Base-by-base conservation (phyloP, 208 protist species). In the Endotrypanum monterogeii region DNA sequence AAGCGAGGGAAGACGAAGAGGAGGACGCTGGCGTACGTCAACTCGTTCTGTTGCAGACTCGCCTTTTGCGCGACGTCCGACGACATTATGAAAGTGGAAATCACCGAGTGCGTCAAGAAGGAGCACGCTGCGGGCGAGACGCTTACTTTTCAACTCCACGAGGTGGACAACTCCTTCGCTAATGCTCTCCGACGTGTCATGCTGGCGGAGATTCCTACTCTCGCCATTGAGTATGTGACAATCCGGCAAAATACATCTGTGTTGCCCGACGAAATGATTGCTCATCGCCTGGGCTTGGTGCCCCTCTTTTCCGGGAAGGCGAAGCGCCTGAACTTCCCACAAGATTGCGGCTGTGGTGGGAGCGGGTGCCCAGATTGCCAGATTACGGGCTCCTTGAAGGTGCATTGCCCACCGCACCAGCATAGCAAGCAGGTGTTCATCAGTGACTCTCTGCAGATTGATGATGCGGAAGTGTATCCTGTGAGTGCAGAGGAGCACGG, bases 241-340 rank as follows among this genome's bases (percentile, higher is more conserved):
- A 90, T 99, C 41, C 60, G 89, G 8, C 82, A 96, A 70, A 99
- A 99, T 79, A 97, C 96, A 8, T 99, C 98, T 7, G 94, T 99
- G n/a, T 87, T 99, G 23, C 89, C 93, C 7, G 99, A 99, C 83
- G 99, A 99, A 82, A 99, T 99, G 88, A 94, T 99, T 28, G 95
- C 98, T 3, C 99, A 99, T 80, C 86, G 99, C 4, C 83, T 99
- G 8, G 99, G 99, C 9, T 88, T 99, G 0, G 94, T 99, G 32
- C 99, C 99, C 20, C 82, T 99, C 30, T 90, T 84, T 67, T 96
- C 92, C 16, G 91, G 86, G 83, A 96, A 94, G 84, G 93, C 95
- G 16, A 71, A 82, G 12, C 76, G 86, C 37, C 86, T 98, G 78
- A 91, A 93, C 81, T 96, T 89, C 71, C 75, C 87, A 16, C 80